Conservation (phyloP, 1,284 basidiomycete species). For the Pseudozyma sp. region DNA sequence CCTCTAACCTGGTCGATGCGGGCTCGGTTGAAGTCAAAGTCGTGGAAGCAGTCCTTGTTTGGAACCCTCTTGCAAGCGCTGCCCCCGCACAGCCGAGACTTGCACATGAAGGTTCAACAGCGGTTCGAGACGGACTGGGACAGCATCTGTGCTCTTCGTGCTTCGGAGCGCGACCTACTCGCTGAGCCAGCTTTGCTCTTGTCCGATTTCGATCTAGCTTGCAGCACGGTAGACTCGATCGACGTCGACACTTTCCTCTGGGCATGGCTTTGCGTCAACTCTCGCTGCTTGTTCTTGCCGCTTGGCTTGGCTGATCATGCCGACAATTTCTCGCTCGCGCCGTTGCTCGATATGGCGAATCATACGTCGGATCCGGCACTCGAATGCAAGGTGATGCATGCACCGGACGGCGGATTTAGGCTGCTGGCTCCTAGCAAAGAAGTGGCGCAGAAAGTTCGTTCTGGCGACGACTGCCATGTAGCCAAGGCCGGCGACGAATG, state of each 20-base stretch:
- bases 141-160: constrained; percentile 12
- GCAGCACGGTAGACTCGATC: constrained; percentile 8
- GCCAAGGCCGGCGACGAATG: constrained; percentile 50
- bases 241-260: constrained; percentile 34
- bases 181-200: constrained; percentile 17
- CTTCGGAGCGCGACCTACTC: constrained; percentile 11
- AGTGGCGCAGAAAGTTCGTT: not conserved
- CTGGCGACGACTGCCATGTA: not conserved
- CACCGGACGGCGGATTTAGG: constrained; percentile 42
- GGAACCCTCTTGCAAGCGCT: constrained; percentile 30
- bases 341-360: constrained; percentile 67
- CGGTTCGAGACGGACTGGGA: constrained; percentile 54
- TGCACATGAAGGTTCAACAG: constrained; percentile 21
- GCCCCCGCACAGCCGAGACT: constrained; percentile 22
- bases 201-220: constrained; percentile 9
- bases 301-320: constrained; percentile 50
- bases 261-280: constrained; percentile 64
- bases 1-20: constrained; percentile 49
- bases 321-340: constrained; percentile 65
- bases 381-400: constrained; percentile 56
- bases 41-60: constrained; percentile 22
- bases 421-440: constrained; percentile 39
- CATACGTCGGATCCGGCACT: constrained; percentile 49
- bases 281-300: constrained; percentile 62
- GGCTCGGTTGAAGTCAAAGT: not conserved